phyloP scores from a whole-genome alignment of 306 rosid species.

The Clitoria ternatea region DNA sequence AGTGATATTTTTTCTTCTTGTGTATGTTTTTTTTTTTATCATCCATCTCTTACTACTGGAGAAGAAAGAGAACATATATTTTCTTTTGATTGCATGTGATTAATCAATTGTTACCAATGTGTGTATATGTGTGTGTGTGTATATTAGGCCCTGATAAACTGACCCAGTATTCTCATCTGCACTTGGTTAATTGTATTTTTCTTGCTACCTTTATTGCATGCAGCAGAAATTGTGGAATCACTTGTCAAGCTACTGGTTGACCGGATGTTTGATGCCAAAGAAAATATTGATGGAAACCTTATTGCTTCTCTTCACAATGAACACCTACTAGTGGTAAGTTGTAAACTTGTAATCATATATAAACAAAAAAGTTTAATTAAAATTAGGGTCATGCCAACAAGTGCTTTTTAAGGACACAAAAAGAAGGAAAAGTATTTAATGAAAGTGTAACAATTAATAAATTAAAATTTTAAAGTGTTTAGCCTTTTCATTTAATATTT shows the following conservation, averaged over 20 bases:
- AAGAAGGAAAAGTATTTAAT: background rate
- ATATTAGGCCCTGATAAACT: background rate
- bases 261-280: slow-evolving; percentile 58
- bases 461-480: background rate
- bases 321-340: slow-evolving; percentile 38
- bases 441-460: background rate
- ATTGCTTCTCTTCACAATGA: slow-evolving; percentile 45
- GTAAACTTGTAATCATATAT: no score
- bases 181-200: slow-evolving; percentile 9
- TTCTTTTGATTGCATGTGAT: slow-evolving; percentile 7
- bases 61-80: background rate
- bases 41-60: background rate
- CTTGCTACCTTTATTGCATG: slow-evolving; percentile 16
- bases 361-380: background rate
- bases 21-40: background rate
- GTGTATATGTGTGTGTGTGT: no score
- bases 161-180: background rate
- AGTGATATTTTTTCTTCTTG: background rate
- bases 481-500: background rate
- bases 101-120: background rate
- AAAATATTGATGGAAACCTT: slow-evolving; percentile 65
- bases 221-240: slow-evolving; percentile 43
- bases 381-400: background rate
- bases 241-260: slow-evolving; percentile 60
- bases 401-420: background rate